These are phyloP conservation scores for Kazachstania martiniae DNA, from an alignment of 805 yeast genomes.

Conservation along the genomic window DNA sequence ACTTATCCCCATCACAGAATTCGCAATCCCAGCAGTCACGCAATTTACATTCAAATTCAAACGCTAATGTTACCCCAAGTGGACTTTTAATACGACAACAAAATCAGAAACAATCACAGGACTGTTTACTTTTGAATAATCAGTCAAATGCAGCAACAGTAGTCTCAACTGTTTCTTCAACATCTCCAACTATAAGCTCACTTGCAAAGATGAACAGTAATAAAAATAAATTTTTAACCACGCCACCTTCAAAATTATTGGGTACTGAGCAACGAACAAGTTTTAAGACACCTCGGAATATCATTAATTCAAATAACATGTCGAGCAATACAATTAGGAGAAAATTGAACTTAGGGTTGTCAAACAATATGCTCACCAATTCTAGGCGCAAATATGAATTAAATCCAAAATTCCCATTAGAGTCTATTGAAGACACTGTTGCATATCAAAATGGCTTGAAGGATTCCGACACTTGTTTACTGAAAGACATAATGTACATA, in stretches of 20 bases:
- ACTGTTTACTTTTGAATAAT: not conserved
- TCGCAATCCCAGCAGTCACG: too few species aligned
- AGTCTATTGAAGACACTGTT: not conserved
- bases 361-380: not conserved
- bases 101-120: not conserved
- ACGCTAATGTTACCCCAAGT: too few species aligned
- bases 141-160: not conserved
- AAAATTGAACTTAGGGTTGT: not conserved
- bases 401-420: not conserved
- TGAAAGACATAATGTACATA: constrained; percentile 4
- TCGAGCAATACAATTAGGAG: constrained; percentile 2
- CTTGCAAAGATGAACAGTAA: constrained; percentile 5
- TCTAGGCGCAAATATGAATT: too few species aligned
- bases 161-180: not conserved
- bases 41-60: too few species aligned
- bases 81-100: too few species aligned
- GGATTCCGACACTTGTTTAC: not conserved
- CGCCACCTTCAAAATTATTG: constrained; percentile 21
- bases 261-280: constrained; percentile 8
- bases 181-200: constrained; percentile 8
- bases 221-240: constrained; percentile 12
- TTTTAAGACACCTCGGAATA: constrained; percentile 17
- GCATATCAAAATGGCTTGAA: not conserved
- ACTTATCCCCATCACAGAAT: too few species aligned
- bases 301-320: not conserved